Conservation (phyloP, 768 basidiomycete species). For the Bullera alba region DNA sequence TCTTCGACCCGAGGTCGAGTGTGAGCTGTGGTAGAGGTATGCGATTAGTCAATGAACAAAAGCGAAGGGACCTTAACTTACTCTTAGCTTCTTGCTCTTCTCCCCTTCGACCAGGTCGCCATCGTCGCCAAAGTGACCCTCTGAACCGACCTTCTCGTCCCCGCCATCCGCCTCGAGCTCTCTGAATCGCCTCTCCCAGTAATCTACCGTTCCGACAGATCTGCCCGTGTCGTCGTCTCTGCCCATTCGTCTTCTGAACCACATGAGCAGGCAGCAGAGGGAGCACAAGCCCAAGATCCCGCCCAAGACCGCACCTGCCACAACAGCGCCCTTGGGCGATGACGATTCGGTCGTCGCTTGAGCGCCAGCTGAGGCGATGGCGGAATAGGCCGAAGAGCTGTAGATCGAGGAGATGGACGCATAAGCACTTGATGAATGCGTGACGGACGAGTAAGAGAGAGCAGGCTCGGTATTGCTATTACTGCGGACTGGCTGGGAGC, state of each 20-base stretch:
- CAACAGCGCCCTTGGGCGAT: neutral
- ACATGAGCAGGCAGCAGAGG: neutral
- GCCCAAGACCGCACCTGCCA: neutral
- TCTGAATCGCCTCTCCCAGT: constrained; percentile 27
- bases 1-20: constrained; percentile 15
- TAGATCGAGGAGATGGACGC: neutral
- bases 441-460: no score
- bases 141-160: neutral
- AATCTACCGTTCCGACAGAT: constrained; percentile 7
- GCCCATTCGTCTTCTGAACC: neutral
- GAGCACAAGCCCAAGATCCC: neutral
- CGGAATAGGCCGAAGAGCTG: neutral
- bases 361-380: neutral
- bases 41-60: neutral
- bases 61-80: constrained; percentile 1
- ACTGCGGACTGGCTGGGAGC: neutral
- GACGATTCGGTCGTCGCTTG: neutral
- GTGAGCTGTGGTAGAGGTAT: constrained; percentile 19
- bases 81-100: constrained; percentile 11
- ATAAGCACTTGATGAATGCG: no score
- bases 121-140: neutral
- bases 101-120: constrained; percentile 3
- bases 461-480: no score
- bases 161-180: constrained; percentile 15
- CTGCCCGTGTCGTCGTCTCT: neutral